Evolutionary conservation across 805 yeast genomes (phyloP), one percentile per base, ranked within the genome.

Genomic region (Saccharomyces mikatae): DNA sequence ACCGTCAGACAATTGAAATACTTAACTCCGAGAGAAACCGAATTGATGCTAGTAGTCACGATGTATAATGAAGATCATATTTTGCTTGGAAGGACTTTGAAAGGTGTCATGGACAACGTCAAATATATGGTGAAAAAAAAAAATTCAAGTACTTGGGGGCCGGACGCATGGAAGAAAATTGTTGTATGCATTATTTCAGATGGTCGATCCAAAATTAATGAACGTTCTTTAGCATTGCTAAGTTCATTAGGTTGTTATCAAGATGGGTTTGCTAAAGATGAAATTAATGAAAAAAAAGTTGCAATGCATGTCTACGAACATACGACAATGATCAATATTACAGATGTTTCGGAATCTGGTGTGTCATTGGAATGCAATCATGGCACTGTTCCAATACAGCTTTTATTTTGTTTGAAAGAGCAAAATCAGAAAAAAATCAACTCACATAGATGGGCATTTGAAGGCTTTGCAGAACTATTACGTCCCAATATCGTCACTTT

Each of bases 381-480:
- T 36, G 80, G 82, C 0, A 78, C 89, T 1, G 80, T 83, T 2
- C 99, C 99, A 0, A 86, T 90, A 10, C 98, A 92, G 70, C 74
- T 94, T 71, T 69, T 92, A 27, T 91, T 91, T 69, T 92, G 97
- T 63, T 73, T 92, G 63, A 92, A 92, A 67, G 98, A 92, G 65
- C 82, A 84, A 65, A 92, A 92, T 69, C 83, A 86, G 60, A 84
- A 87, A 67, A 92, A 92, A 66, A 92, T 92, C 69, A 92, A 92
- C 70, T 89, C 97, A 2, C 99, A 92, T 72, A 80, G 97, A 62
- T 92, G 99, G 99, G 90, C 95, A 30, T 84, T 92, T 71, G 94
- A 92, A 70, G 95, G 96, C 1, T 89, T 92, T 74, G 88, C 90
- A 13, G 87, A 91, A 32, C 76, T 86, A 30, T 72, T 92, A 52